phyloP scores from a whole-genome alignment of 2,329 filamentous ascomycete species.

The Cladosporium sp. region DNA sequence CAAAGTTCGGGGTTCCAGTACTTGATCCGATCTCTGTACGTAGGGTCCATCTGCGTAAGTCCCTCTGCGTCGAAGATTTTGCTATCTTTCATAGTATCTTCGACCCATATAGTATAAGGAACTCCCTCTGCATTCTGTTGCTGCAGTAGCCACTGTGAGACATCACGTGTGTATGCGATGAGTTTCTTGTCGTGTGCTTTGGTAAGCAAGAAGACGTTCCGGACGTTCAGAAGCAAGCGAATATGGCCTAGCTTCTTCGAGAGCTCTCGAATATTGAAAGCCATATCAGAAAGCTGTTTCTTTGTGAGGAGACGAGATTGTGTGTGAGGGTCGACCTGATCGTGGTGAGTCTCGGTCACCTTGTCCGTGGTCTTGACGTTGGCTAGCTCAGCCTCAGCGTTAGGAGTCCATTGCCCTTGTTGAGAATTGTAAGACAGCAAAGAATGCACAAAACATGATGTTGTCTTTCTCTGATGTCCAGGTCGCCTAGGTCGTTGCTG shows the following conservation, averaged over 20 bases:
- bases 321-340: constrained; percentile 35
- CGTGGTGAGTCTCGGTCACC: constrained; percentile 31
- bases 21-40: constrained; percentile 57
- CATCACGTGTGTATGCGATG: constrained; percentile 69
- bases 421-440: constrained; percentile 43
- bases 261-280: constrained; percentile 87
- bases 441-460: constrained; percentile 57
- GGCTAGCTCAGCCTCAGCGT: constrained; percentile 21
- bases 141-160: constrained; percentile 74
- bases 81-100: constrained; percentile 68
- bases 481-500: background rate
- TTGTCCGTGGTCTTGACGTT: constrained; percentile 40
- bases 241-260: constrained; percentile 82
- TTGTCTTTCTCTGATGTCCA: constrained; percentile 40
- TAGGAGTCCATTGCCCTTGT: constrained; percentile 30
- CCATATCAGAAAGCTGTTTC: constrained; percentile 93
- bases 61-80: constrained; percentile 69
- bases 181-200: constrained; percentile 86
- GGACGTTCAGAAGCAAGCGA: constrained; percentile 74
- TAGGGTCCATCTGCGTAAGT: constrained; percentile 59
- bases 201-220: constrained; percentile 79
- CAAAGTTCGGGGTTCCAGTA: constrained; percentile 85
- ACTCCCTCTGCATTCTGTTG: constrained; percentile 58
- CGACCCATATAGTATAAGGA: constrained; percentile 72
- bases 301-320: constrained; percentile 82